Percentiles rank a stretch among this genome's conserved stretches.
phyloP scores from a whole-genome alignment of 441 rosid species.

The Macaranga tanarius region DNA sequence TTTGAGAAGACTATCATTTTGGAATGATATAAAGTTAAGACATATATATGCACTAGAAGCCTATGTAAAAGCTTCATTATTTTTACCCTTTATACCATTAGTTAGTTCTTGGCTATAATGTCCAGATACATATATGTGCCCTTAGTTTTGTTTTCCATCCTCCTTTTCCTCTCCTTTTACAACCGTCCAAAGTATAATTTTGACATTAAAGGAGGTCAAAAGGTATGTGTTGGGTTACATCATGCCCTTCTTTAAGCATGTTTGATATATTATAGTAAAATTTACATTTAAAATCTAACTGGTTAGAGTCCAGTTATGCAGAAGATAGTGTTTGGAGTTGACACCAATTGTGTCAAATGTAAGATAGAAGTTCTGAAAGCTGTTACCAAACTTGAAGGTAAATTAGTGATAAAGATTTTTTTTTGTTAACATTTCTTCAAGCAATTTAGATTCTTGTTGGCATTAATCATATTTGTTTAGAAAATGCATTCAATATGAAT shows the following conservation, averaged over 20 bases:
- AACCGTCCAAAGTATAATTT: background rate
- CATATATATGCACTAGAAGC: background rate
- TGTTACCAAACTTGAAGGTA: background rate
- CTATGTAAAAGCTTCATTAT: background rate
- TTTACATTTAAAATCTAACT: too few species aligned
- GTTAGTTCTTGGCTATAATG: background rate
- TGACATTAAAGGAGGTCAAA: background rate
- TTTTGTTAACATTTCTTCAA: too few species aligned
- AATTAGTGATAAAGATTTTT: background rate
- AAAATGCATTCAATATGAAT: too few species aligned
- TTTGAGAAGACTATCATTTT: background rate
- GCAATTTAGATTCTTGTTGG: too few species aligned
- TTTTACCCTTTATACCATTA: background rate
- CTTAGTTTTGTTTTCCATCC: background rate
- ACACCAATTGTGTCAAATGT: background rate
- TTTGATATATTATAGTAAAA: too few species aligned
- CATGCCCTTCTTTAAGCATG: too few species aligned
- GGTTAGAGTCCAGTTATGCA: background rate
- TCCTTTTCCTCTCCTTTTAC: background rate
- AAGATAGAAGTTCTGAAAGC: background rate
- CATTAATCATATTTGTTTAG: too few species aligned
- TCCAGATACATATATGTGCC: background rate
- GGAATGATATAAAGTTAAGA: background rate
- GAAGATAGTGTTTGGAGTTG: background rate
- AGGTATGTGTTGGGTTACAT: background rate